Conservation (phyloP, 306 rosid species). For the Fagus sylvatica region DNA sequence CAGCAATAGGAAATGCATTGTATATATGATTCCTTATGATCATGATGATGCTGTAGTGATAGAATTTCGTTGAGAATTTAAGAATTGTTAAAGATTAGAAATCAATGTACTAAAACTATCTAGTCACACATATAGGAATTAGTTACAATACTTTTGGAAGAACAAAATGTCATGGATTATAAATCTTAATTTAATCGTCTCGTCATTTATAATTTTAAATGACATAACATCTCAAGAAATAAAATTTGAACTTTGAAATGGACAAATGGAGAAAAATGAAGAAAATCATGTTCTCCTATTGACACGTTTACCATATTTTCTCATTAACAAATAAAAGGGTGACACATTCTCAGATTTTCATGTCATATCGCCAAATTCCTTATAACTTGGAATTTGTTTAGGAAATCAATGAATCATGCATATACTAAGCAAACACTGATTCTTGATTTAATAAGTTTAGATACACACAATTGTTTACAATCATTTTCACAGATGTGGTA, state of each 20-base stretch:
- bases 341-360: slow-evolving; percentile 11
- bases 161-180: background rate
- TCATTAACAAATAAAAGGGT: background rate
- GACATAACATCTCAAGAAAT: too few species aligned
- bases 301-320: background rate
- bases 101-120: background rate
- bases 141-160: too few species aligned
- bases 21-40: slow-evolving; percentile 6
- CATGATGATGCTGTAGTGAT: slow-evolving; percentile 1
- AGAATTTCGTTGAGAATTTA: background rate
- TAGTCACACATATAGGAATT: background rate
- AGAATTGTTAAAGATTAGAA: too few species aligned
- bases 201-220: too few species aligned
- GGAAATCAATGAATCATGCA: background rate
- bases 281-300: too few species aligned
- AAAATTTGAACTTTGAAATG: too few species aligned
- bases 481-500: too few species aligned
- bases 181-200: too few species aligned
- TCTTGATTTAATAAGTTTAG: background rate
- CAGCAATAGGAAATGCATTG: background rate
- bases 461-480: too few species aligned
- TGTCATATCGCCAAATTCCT: background rate
- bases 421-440: background rate
- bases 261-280: too few species aligned
- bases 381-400: background rate